A percentile compares a stretch with the other conserved stretches of the same genome.
Evolutionary conservation across 2,329 filamentous ascomycete species (phyloP).

Genomic region (Calcarisporium arbuscula): DNA sequence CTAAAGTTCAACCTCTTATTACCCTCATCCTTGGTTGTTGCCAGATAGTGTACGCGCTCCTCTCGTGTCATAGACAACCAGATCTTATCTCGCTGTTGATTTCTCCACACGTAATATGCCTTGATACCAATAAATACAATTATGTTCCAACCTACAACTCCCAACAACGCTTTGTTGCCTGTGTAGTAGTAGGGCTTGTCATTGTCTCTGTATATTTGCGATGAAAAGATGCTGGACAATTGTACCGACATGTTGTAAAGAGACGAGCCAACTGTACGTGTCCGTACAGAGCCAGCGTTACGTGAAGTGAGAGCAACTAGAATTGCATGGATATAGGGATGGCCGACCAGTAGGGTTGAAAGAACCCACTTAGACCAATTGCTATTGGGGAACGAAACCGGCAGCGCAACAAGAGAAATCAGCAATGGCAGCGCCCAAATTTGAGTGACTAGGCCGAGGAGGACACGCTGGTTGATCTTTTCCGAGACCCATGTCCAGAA

Average conservation of each 20-base stretch:
- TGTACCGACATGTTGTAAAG: constrained; percentile 45
- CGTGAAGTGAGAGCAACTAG: constrained; percentile 51
- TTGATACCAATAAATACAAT: constrained; percentile 42
- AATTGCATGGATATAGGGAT: constrained; percentile 40
- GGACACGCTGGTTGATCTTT: constrained; percentile 28
- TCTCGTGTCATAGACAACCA: constrained; percentile 43
- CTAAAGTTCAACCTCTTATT: constrained; percentile 38
- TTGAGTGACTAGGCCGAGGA: constrained; percentile 37
- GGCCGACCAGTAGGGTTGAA: constrained; percentile 26
- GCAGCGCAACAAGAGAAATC: constrained; percentile 33
- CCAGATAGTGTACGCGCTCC: constrained; percentile 24
- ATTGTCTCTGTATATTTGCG: constrained; percentile 33
- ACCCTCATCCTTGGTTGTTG: constrained; percentile 35
- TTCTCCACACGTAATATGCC: constrained; percentile 44
- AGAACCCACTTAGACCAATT: constrained; percentile 26
- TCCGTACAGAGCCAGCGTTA: constrained; percentile 53
- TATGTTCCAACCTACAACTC: constrained; percentile 40
- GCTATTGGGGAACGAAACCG: too few species aligned
- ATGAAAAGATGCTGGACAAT: constrained; percentile 23
- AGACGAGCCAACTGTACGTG: constrained; percentile 50
- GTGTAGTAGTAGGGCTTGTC: constrained; percentile 25
- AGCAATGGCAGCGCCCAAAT: constrained; percentile 50
- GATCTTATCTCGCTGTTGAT: constrained; percentile 33
- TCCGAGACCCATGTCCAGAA: constrained; percentile 38
- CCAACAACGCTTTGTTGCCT: constrained; percentile 46